phyloP scores from a whole-genome alignment of 2,329 filamentous ascomycete genomes.

The Trichophyton benhamiae region DNA sequence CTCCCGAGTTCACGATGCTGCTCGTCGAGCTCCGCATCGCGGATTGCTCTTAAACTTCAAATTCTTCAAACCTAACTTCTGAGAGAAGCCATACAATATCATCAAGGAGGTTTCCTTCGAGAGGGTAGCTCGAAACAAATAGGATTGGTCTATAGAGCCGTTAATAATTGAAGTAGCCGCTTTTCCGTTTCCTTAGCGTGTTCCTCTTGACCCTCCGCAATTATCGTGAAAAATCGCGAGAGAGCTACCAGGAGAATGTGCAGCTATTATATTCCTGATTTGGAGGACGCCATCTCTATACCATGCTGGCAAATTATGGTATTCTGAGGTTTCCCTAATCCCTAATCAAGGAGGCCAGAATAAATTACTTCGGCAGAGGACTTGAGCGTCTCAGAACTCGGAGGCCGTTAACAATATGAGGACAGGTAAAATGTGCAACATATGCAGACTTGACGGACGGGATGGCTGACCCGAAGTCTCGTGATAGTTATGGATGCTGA shows the following conservation, averaged over 20 bases:
- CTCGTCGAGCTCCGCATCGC: neutral
- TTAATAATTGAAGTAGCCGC: neutral
- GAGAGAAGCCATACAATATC: neutral
- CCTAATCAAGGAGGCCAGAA: too few species aligned
- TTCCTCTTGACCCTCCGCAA: neutral
- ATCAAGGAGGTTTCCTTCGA: neutral
- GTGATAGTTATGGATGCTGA: neutral
- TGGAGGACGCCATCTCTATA: neutral
- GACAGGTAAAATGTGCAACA: too few species aligned
- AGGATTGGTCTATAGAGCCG: neutral
- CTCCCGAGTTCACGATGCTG: too few species aligned
- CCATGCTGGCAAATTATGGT: neutral
- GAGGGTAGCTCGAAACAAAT: constrained; percentile 3
- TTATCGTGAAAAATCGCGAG: neutral
- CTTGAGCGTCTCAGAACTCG: too few species aligned
- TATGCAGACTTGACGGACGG: too few species aligned
- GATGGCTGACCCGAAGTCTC: too few species aligned
- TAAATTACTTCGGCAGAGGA: too few species aligned
- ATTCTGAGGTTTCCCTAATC: too few species aligned
- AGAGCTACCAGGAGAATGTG: neutral
- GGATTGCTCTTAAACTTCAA: neutral
- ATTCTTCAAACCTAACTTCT: neutral
- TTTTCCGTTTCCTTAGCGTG: neutral
- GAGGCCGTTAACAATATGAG: too few species aligned
- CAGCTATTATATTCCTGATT: neutral